Evolutionary conservation across 1,139 yeast species (phyloP), one percentile per base, ranked within the genome.

Genomic region (Taphrina communis): DNA sequence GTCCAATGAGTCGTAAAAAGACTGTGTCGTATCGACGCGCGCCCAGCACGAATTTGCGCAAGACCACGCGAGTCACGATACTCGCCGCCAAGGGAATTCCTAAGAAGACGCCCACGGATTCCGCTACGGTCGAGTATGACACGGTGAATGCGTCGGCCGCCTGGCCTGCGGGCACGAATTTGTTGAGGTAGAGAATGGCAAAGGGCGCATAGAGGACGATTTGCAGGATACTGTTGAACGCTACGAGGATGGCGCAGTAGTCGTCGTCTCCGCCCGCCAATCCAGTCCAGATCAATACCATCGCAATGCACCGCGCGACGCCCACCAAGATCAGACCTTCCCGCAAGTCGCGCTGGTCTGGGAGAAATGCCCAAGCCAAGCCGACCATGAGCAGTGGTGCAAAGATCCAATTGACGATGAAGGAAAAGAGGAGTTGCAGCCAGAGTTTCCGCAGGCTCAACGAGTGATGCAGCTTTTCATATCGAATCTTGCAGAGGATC

Each of bases 301-400:
- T 86, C 39, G 88, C 88, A 72, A 86, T 85, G 75, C 89, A 86
- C 70, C 89, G 75, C 1, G 88, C 88, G 56, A 84, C 73, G 0
- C 89, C 89, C 61, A 86, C 84, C 83, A 86, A 81, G 53, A 86
- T 84, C 6, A 86, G 79, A 0, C 89, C 88, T 46, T 78, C 78
- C 66, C 88, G 78, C 68, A 83, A 83, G 69, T 84, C 88, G 6
- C 77, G 77, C 68, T 80, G 74, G 70, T 85, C 84, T 66, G 84
- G 84, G 66, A 86, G 74, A 0, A 82, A 80, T 50, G 83, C 76
- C 88, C 89, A 86, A 0, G 86, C 83, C 21, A 86, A 77, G 0
- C 82, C 88, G 73, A 84, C 79, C 89, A 86, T 86, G 60, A 85
- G 72, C 46, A 85, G 78, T 0, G 89, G 89, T 46, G 87, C 83